phyloP scores from a whole-genome alignment of 2,329 filamentous ascomycete species.

The Ophiosphaerella korrae region DNA sequence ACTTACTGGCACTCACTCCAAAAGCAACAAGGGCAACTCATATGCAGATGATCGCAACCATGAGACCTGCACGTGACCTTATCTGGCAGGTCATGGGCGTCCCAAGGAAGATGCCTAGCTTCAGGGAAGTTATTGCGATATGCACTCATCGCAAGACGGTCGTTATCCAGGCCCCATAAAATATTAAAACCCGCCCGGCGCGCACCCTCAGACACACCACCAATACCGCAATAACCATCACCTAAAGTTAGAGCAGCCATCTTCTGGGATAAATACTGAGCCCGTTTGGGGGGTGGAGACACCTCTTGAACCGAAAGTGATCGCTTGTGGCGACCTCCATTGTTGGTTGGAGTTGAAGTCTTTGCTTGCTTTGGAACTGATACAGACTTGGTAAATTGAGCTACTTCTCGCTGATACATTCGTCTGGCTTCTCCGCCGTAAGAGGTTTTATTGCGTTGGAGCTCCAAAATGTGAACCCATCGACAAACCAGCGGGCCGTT shows the following conservation, averaged over 20 bases:
- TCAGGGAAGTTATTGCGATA: constrained; percentile 16
- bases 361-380: no score
- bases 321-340: no score
- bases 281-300: not conserved
- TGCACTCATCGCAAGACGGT: constrained; percentile 14
- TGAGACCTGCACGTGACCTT: not conserved
- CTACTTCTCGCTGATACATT: constrained; percentile 12
- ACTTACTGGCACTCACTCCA: constrained; percentile 24
- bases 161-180: constrained; percentile 20
- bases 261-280: not conserved
- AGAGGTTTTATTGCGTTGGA: constrained; percentile 6
- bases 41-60: constrained; percentile 19
- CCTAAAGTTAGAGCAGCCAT: constrained; percentile 4
- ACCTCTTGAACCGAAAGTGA: no score
- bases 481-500: constrained; percentile 17
- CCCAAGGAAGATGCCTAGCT: constrained; percentile 6
- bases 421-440: constrained; percentile 16
- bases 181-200: constrained; percentile 16
- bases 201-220: constrained; percentile 28
- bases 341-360: no score
- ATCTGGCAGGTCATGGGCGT: constrained; percentile 23
- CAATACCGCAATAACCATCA: constrained; percentile 24
- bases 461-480: constrained; percentile 12
- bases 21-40: constrained; percentile 21
- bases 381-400: not conserved